Evolutionary conservation across 495 filamentous ascomycete genomes (phyloP).

Genomic region (Apodospora peruviana): DNA sequence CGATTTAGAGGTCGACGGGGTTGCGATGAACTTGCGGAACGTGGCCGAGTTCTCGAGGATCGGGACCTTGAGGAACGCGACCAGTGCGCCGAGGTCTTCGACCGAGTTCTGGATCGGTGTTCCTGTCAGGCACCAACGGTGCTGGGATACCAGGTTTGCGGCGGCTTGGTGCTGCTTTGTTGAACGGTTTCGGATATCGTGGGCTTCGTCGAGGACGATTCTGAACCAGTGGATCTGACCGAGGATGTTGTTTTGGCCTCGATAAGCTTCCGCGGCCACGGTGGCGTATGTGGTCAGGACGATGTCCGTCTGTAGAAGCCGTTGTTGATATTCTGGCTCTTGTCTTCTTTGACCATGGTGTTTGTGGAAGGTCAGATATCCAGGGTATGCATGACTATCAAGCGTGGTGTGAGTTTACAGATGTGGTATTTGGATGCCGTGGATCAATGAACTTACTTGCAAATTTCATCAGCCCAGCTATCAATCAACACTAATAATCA

Average conservation of each 20-base stretch:
- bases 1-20: not conserved
- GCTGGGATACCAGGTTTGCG: not conserved
- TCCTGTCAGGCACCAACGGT: conserved; percentile 1
- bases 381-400: not conserved
- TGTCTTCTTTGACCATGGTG: not conserved
- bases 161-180: not conserved
- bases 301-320: not conserved
- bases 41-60: not conserved
- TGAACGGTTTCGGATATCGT: not conserved
- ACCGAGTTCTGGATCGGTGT: not conserved
- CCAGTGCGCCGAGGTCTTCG: conserved; percentile 1
- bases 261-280: not conserved
- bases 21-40: not conserved
- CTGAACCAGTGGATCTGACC: not conserved
- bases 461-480: not conserved
- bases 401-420: not conserved
- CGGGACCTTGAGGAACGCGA: not conserved
- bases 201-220: not conserved
- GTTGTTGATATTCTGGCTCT: not conserved
- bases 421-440: not conserved
- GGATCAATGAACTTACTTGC: not conserved
- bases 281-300: not conserved
- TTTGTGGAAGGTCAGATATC: not conserved
- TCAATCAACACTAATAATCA: not conserved
- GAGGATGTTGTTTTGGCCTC: not conserved